phyloP scores from a whole-genome alignment of 352 stramenopile species.

The Phytopythium montanum region DNA sequence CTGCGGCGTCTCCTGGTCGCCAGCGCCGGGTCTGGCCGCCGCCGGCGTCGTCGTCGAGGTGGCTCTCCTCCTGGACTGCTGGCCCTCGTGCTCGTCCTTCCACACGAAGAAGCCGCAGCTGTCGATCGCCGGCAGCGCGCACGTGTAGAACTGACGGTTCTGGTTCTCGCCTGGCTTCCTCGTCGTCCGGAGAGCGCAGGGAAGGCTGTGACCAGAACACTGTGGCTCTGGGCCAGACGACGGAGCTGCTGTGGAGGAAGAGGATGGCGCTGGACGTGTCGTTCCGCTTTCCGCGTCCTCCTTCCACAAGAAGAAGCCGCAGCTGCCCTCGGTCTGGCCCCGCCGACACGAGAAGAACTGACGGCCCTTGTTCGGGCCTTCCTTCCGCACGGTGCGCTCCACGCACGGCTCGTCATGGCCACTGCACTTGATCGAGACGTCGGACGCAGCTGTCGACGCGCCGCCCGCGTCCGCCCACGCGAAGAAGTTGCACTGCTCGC shows the following conservation, averaged over 20 bases:
- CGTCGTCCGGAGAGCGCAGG: conserved; percentile 42
- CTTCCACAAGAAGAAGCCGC: conserved; percentile 77
- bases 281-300: conserved; percentile 30
- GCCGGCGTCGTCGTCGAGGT: neutral
- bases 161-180: conserved; percentile 72
- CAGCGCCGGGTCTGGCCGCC: neutral
- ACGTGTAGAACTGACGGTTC: conserved; percentile 92
- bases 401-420: conserved; percentile 63
- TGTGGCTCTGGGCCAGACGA: conserved; percentile 2
- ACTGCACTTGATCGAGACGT: conserved; percentile 32
- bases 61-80: conserved; percentile 7
- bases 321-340: conserved; percentile 55
- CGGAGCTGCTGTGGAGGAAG: conserved; percentile 5
- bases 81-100: conserved; percentile 74
- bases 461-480: conserved; percentile 85
- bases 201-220: conserved; percentile 41
- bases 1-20: conserved; percentile 9
- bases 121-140: conserved; percentile 65
- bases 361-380: conserved; percentile 64
- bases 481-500: conserved; percentile 92
- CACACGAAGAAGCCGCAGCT: conserved; percentile 91
- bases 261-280: neutral
- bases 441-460: neutral
- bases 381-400: conserved; percentile 58
- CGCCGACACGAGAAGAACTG: conserved; percentile 56